These are phyloP conservation scores for Phaeophleospora eucalypticola DNA, from an alignment of 2,329 filamentous ascomycete species.

Conservation along the genomic window DNA sequence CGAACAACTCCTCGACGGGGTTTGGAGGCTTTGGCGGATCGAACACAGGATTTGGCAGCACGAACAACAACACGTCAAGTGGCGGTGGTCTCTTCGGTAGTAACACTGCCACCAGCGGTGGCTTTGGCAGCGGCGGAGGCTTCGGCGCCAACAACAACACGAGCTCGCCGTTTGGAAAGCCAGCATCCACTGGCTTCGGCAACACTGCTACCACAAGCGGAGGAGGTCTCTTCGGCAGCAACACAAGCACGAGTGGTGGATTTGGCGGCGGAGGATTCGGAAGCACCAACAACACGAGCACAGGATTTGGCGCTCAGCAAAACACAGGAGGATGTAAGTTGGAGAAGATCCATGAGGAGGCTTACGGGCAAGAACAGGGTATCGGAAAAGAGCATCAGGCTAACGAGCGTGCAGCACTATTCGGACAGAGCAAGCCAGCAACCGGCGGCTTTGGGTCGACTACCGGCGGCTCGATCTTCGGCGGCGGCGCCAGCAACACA, in stretches of 20 bases:
- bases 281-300: constrained; percentile 13
- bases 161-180: constrained; percentile 26
- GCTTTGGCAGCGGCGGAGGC: constrained; percentile 18
- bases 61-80: constrained; percentile 21
- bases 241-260: constrained; percentile 21
- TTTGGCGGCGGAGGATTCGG: constrained; percentile 25
- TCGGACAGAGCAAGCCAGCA: constrained; percentile 39
- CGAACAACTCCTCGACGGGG: constrained; percentile 15
- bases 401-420: constrained; percentile 31
- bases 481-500: constrained; percentile 36
- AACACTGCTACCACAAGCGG: constrained; percentile 25
- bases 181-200: constrained; percentile 19
- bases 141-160: constrained; percentile 18
- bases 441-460: constrained; percentile 49
- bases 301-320: constrained; percentile 27
- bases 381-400: background rate
- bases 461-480: constrained; percentile 36
- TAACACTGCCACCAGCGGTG: constrained; percentile 26
- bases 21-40: constrained; percentile 24
- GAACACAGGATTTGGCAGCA: constrained; percentile 20
- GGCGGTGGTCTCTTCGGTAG: constrained; percentile 25
- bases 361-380: background rate
- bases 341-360: constrained; percentile 7
- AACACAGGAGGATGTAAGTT: constrained; percentile 30
- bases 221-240: constrained; percentile 30